A percentile compares a stretch with the other conserved stretches of the same genome.
Evolutionary conservation across 2,329 filamentous ascomycete species (phyloP).

Genomic region (Botryotinia globosa): DNA sequence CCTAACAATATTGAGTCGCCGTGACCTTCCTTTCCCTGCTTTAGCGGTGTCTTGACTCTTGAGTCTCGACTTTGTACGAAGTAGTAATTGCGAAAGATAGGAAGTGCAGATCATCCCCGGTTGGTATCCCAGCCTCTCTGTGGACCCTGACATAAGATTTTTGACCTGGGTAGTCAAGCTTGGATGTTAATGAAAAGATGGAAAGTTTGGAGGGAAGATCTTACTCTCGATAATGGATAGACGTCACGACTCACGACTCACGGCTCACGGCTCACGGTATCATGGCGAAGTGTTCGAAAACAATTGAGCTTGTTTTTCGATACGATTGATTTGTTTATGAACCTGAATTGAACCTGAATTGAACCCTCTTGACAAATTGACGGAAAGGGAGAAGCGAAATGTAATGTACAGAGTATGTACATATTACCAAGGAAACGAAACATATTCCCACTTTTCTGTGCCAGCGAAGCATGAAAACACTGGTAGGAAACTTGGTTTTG

Average conservation of each 20-base stretch:
- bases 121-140: not conserved
- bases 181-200: not conserved
- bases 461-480: not conserved
- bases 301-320: not conserved
- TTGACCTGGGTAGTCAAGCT: not conserved
- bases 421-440: not conserved
- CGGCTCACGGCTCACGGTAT: not conserved
- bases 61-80: not conserved
- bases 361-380: not conserved
- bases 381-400: not conserved
- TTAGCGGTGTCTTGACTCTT: not conserved
- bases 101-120: slow-evolving; percentile 2
- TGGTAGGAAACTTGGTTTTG: not conserved
- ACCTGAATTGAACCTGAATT: not conserved
- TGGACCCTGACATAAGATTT: slow-evolving; percentile 1
- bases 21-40: slow-evolving; percentile 8
- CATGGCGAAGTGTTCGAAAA: not conserved
- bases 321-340: not conserved
- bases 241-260: slow-evolving; percentile 13
- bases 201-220: not conserved
- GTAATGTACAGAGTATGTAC: not conserved
- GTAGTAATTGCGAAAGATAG: not conserved
- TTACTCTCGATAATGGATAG: not conserved
- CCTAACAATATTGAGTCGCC: not conserved
- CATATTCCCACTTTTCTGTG: slow-evolving; percentile 7